Conservation (phyloP, 202 grass and related monocot genomes). For the Dendrocalamus latiflorus region DNA sequence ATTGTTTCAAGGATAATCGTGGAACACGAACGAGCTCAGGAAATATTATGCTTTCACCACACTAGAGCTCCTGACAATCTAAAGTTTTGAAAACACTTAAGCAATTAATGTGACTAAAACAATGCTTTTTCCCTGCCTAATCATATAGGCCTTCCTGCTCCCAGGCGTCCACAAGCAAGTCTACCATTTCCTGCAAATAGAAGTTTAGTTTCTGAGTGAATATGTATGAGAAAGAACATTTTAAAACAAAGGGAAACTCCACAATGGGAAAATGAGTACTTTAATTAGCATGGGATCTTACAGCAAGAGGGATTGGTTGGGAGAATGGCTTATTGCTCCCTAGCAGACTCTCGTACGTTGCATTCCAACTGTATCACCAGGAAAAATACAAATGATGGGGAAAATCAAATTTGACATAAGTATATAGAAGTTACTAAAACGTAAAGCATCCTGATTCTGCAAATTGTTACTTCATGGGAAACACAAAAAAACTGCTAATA, state of each 20-base stretch:
- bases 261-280: background rate
- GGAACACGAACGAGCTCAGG: background rate
- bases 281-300: slow-evolving; percentile 30
- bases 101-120: slow-evolving; percentile 14
- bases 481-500: background rate
- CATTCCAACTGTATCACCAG: slow-evolving; percentile 61
- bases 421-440: background rate
- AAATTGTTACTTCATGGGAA: background rate
- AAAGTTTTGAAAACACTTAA: slow-evolving; percentile 2
- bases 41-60: slow-evolving; percentile 12
- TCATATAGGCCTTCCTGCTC: slow-evolving; percentile 88
- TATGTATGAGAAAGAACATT: background rate
- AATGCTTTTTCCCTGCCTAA: slow-evolving; percentile 29
- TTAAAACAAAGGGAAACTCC: background rate
- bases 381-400: background rate
- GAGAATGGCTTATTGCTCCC: slow-evolving; percentile 86
- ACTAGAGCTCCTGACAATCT: slow-evolving; percentile 19
- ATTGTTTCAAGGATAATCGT: slow-evolving; percentile 18
- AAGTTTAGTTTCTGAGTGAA: slow-evolving; percentile 3
- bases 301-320: slow-evolving; percentile 72
- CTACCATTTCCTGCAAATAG: slow-evolving; percentile 85
- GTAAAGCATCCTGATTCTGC: background rate
- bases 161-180: slow-evolving; percentile 94
- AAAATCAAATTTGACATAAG: background rate
- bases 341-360: slow-evolving; percentile 72